Conservation (phyloP, 2,329 filamentous ascomycete species). For the Drechslerella dactyloides region DNA sequence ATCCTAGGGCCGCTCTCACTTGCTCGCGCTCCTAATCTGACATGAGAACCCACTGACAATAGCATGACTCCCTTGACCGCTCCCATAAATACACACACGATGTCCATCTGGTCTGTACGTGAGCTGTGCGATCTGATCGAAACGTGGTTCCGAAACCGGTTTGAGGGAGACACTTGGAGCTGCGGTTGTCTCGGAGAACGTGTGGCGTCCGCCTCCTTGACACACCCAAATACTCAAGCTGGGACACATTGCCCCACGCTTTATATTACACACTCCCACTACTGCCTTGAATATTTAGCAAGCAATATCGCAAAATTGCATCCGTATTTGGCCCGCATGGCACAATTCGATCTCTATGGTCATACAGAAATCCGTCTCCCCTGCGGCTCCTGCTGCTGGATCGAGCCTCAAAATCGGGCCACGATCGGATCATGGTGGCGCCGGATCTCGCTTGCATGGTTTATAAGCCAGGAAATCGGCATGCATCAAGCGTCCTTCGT, state of each 20-base stretch:
- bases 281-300: no score
- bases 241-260: not conserved
- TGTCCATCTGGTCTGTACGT: not conserved
- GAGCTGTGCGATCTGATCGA: not conserved
- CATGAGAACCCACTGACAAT: slow-evolving; percentile 45
- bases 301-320: no score
- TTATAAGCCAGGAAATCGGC: not conserved
- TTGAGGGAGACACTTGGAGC: slow-evolving; percentile 33
- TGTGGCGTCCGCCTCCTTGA: slow-evolving; percentile 26
- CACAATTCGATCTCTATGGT: not conserved
- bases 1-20: not conserved
- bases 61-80: slow-evolving; percentile 21
- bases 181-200: slow-evolving; percentile 28
- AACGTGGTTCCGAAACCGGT: slow-evolving; percentile 35
- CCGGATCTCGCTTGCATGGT: not conserved
- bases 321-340: not conserved
- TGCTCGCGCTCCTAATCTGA: slow-evolving; percentile 3
- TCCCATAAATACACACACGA: not conserved
- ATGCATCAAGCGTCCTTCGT: not conserved
- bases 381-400: not conserved
- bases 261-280: not conserved
- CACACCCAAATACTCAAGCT: slow-evolving; percentile 3
- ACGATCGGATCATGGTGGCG: not conserved
- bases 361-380: not conserved
- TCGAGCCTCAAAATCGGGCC: not conserved